Evolutionary conservation across 768 basidiomycete species (phyloP), one percentile per base, ranked within the genome.

Genomic region (Vararia minispora): DNA sequence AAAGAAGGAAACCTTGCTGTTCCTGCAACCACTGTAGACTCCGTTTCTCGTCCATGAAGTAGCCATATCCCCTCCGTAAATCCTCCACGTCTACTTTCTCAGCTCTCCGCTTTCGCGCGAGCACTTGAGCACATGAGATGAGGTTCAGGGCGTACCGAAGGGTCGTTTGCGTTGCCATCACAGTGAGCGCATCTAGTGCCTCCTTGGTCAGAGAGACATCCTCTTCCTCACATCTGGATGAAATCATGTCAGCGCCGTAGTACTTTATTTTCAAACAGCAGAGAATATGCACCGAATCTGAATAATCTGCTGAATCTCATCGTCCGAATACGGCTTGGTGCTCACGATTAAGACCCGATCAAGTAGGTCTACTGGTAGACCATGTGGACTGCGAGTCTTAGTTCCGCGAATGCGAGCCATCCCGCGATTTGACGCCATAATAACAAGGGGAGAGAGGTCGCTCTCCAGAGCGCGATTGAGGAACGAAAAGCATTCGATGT

Each of bases 401-500:
- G 94, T 98, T 25, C 94, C 94, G 45, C 94, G 74, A 59, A 99
- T 95, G 36, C 86, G 73, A 4, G 91, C 77, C 74, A 90, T 90
- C 4, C 94, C 94, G 12, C 94, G 72, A 57, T 99, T 99, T 32
- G 87, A 89, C 1, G 94, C 94, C 94, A 99, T 97, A 52, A 99
- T 90, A 26, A 99, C 94, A 37, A 98, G 65, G 1, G 94, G 94
- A 1, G 94, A 80, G 1, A 98, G 69, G 45, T 94, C 92, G 43
- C 80, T 79, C 57, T 99, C 94, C 33, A 99, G 68, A 2, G 94
- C 94, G 24, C 94, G 78, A 58, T 99, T 99, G 43, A 99, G 68
- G 72, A 92, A 99, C 6, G 92, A 95, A 68, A 98, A 98, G 56
- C 94, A 97, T 58, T 98, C 94, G 45, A 99, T 97, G 58, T 99